A percentile compares a stretch with the other conserved stretches of the same genome.
These are phyloP conservation scores for Fusarium torreyae DNA, from an alignment of 2,329 filamentous ascomycete genomes.

Conservation along the genomic window DNA sequence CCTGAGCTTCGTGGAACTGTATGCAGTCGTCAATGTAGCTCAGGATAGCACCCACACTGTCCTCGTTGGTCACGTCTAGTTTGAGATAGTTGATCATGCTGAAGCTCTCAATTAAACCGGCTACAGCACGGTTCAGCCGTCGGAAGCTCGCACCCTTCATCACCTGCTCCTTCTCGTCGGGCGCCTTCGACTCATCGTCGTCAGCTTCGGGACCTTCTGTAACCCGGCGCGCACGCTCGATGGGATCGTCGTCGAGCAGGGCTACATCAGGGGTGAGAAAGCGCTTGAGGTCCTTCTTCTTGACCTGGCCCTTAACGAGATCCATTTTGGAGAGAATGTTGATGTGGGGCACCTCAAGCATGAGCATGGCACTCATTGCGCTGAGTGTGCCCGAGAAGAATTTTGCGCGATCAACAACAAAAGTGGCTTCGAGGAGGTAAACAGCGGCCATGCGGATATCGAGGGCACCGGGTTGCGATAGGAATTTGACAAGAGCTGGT, in stretches of 20 bases:
- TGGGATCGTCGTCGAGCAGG: constrained; percentile 84
- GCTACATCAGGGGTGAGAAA: constrained; percentile 90
- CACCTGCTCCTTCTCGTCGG: constrained; percentile 76
- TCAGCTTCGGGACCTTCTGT: constrained; percentile 59
- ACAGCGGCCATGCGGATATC: constrained; percentile 94
- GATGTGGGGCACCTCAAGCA: constrained; percentile 96
- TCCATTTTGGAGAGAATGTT: constrained; percentile 99
- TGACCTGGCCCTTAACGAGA: constrained; percentile 89
- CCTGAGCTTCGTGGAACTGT: constrained; percentile 93
- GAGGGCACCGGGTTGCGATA: constrained; percentile 83
- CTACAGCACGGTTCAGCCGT: constrained; percentile 88
- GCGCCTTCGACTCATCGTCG: constrained; percentile 70
- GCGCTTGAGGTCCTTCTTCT: constrained; percentile 88
- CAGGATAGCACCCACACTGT: constrained; percentile 86
- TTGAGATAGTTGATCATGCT: constrained; percentile 97
- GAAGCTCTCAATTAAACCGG: constrained; percentile 93
- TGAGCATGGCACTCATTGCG: constrained; percentile 99
- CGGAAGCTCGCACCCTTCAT: constrained; percentile 89
- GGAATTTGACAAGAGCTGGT: constrained; percentile 84
- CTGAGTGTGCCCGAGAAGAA: constrained; percentile 97
- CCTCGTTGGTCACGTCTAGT: constrained; percentile 90
- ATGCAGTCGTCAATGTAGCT: constrained; percentile 97
- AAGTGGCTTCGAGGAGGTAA: constrained; percentile 95
- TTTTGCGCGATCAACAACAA: constrained; percentile 95
- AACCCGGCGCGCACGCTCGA: constrained; percentile 62